Percentiles rank a stretch among this genome's conserved stretches.
These are phyloP conservation scores for Penicillium sp. DNA, from an alignment of 2,329 filamentous ascomycete species.

Conservation along the genomic window DNA sequence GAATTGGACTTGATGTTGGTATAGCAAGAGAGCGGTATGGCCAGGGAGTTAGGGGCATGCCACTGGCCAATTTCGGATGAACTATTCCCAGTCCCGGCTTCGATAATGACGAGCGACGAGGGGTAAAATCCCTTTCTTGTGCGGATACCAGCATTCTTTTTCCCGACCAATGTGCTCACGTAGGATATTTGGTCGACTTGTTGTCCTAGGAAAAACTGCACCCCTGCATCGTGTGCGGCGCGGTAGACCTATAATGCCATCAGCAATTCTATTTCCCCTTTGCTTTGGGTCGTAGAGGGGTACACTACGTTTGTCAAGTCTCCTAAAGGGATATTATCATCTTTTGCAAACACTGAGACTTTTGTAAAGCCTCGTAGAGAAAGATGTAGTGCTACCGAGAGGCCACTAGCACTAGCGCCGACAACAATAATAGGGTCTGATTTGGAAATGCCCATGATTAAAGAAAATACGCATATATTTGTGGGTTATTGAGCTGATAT, in stretches of 20 bases:
- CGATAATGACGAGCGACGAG: conserved; percentile 5
- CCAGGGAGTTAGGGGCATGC: conserved; percentile 1
- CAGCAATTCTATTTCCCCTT: neutral
- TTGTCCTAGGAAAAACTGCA: conserved; percentile 1
- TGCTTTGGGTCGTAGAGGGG: neutral
- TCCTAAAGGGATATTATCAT: neutral
- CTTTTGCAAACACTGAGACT: conserved; percentile 4
- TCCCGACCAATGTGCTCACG: conserved; percentile 6
- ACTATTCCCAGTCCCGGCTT: neutral
- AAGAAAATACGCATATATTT: neutral
- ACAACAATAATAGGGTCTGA: conserved; percentile 4
- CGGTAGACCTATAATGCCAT: conserved; percentile 1
- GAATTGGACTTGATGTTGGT: neutral
- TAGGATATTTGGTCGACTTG: conserved; percentile 4
- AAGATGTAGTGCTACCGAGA: conserved; percentile 6
- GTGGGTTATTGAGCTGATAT: conserved; percentile 10
- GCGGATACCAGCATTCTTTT: conserved; percentile 4
- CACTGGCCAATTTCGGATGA: neutral
- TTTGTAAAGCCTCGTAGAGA: conserved; percentile 5
- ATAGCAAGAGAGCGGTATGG: conserved; percentile 7
- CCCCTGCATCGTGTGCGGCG: conserved; percentile 6
- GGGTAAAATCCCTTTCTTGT: conserved; percentile 5
- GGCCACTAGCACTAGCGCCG: conserved; percentile 13
- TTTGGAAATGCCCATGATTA: conserved; percentile 18
- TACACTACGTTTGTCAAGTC: conserved; percentile 4